Conservation (phyloP, 1,284 basidiomycete genomes). For the Testicularia cyperi region DNA sequence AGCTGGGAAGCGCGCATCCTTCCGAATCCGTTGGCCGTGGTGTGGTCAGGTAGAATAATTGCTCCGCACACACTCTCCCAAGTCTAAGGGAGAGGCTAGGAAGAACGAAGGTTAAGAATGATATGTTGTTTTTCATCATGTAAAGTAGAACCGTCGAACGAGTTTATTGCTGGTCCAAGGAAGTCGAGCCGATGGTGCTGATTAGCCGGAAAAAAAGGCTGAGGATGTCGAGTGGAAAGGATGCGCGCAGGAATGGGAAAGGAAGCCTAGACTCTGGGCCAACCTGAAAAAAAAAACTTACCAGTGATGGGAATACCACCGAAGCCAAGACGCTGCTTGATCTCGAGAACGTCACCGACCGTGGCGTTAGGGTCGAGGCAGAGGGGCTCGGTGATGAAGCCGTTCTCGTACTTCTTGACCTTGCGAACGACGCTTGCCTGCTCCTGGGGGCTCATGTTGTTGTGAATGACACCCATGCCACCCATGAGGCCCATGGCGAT, state of each 20-base stretch:
- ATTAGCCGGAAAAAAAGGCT: not conserved
- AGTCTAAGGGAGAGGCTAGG: constrained; percentile 70
- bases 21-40: too few species aligned
- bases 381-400: constrained; percentile 89
- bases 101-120: constrained; percentile 89
- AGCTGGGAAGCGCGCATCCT: too few species aligned
- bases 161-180: not conserved
- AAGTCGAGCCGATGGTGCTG: not conserved
- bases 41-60: constrained; percentile 62
- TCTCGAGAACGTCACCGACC: constrained; percentile 87
- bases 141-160: too few species aligned
- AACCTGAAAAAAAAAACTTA: constrained; percentile 62
- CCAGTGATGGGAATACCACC: constrained; percentile 97
- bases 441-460: constrained; percentile 83
- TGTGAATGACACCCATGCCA: constrained; percentile 97
- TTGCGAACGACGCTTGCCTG: constrained; percentile 96
- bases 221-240: not conserved
- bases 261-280: not conserved
- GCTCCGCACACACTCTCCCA: constrained; percentile 73
- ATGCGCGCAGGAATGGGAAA: not conserved
- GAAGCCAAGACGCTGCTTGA: constrained; percentile 90
- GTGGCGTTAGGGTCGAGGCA: constrained; percentile 75
- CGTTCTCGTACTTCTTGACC: constrained; percentile 94
- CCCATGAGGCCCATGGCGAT: constrained; percentile 70
- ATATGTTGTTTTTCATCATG: constrained; percentile 65